These are phyloP conservation scores for Penstemon davidsonii DNA, from an alignment of 257 asterid genomes.

Conservation along the genomic window DNA sequence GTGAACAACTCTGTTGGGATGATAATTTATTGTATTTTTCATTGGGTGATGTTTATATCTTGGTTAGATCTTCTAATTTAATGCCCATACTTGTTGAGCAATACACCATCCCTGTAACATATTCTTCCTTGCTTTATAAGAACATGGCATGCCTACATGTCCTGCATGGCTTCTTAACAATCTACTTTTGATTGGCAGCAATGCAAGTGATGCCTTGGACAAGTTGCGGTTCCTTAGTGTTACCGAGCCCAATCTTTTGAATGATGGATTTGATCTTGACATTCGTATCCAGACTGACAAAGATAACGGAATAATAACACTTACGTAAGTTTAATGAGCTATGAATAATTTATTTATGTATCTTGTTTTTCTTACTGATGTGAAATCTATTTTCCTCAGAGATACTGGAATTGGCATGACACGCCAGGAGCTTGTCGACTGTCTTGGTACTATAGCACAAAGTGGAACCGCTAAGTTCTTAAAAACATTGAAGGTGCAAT, in stretches of 20 bases:
- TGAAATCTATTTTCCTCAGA: conserved; percentile 41
- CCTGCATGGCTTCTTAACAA: neutral
- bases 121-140: neutral
- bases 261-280: conserved; percentile 79
- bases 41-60: neutral
- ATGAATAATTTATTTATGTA: conserved; percentile 1
- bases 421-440: conserved; percentile 83
- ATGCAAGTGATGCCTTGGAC: conserved; percentile 99
- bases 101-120: neutral
- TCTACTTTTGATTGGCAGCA: conserved; percentile 45
- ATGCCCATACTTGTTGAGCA: neutral
- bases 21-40: neutral
- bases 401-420: conserved; percentile 99
- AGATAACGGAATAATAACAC: conserved; percentile 83
- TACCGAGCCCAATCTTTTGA: conserved; percentile 74
- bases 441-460: conserved; percentile 98
- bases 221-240: conserved; percentile 95
- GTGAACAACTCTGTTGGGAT: neutral
- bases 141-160: neutral
- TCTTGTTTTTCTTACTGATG: conserved; percentile 18
- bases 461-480: conserved; percentile 99
- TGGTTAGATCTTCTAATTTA: neutral
- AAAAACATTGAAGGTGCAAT: conserved; percentile 76
- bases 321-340: conserved; percentile 52
- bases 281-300: conserved; percentile 82